Conservation (phyloP, 2,329 filamentous ascomycete species). For the Rhytidhysteron rufulum region DNA sequence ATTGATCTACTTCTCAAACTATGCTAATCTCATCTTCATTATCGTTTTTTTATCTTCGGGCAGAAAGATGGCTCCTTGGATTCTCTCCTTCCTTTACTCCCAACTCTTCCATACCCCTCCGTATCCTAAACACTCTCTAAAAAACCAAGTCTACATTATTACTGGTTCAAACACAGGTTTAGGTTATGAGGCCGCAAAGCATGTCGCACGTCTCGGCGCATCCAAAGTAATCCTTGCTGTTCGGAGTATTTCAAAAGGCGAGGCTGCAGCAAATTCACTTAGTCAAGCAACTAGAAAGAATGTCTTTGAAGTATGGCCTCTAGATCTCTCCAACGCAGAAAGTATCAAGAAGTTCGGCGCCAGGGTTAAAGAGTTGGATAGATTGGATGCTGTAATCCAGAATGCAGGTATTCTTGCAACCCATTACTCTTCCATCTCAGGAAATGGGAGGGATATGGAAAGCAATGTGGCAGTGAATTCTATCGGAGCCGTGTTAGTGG, state of each 20-base stretch:
- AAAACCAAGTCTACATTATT: slow-evolving; percentile 26
- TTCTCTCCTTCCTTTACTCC: background rate
- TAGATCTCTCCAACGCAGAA: slow-evolving; percentile 33
- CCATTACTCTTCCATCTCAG: slow-evolving; percentile 3
- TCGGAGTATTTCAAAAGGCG: slow-evolving; percentile 35
- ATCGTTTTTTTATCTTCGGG: too few species aligned
- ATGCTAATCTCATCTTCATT: too few species aligned
- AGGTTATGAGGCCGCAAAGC: slow-evolving; percentile 54
- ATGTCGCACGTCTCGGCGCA: slow-evolving; percentile 33
- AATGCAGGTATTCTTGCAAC: slow-evolving; percentile 36
- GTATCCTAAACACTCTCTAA: background rate
- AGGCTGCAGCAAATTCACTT: slow-evolving; percentile 36
- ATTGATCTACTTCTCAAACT: too few species aligned
- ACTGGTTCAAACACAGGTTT: slow-evolving; percentile 59
- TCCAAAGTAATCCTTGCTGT: slow-evolving; percentile 37
- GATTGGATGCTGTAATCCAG: slow-evolving; percentile 32
- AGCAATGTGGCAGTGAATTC: slow-evolving; percentile 20
- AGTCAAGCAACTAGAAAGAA: slow-evolving; percentile 18
- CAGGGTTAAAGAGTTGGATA: slow-evolving; percentile 15
- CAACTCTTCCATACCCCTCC: background rate
- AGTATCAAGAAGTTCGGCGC: slow-evolving; percentile 32
- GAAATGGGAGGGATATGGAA: slow-evolving; percentile 12
- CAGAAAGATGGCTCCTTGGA: too few species aligned
- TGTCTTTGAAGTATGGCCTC: slow-evolving; percentile 39
- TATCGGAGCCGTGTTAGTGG: slow-evolving; percentile 16